Percentiles rank a stretch among this genome's conserved stretches.
Conservation (phyloP, 2,329 filamentous ascomycete genomes). For the Aureobasidium sp. region DNA sequence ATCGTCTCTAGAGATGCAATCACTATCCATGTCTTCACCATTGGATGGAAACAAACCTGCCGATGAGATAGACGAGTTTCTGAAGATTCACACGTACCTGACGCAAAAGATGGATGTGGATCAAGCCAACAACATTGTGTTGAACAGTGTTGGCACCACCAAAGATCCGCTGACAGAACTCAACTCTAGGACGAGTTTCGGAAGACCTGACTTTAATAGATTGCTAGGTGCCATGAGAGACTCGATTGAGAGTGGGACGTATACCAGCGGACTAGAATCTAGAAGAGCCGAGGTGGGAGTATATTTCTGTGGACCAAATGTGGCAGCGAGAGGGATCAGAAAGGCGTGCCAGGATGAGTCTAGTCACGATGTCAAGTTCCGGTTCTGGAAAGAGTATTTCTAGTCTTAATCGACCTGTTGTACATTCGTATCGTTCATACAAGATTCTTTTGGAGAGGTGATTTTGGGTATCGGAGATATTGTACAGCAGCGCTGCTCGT, state of each 20-base stretch:
- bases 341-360: constrained; percentile 68
- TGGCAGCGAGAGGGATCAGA: constrained; percentile 73
- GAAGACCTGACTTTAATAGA: constrained; percentile 78
- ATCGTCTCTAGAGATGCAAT: constrained; percentile 83
- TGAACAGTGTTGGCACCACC: constrained; percentile 85
- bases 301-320: constrained; percentile 92
- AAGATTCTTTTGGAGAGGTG: constrained; percentile 3
- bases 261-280: constrained; percentile 69
- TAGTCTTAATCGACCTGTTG: constrained; percentile 21
- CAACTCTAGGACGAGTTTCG: constrained; percentile 85
- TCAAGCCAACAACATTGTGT: constrained; percentile 90
- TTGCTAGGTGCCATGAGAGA: constrained; percentile 80
- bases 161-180: constrained; percentile 90
- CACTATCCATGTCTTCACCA: constrained; percentile 49
- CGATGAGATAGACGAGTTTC: constrained; percentile 67
- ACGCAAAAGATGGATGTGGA: constrained; percentile 89
- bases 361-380: constrained; percentile 76
- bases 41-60: constrained; percentile 53
- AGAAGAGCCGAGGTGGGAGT: constrained; percentile 84
- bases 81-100: constrained; percentile 96
- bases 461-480: constrained; percentile 14
- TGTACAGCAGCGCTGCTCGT: not conserved
- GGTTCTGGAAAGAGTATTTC: constrained; percentile 97
- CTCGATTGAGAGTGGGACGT: constrained; percentile 77
- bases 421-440: constrained; percentile 10